Conservation (phyloP, 148 eudicot genomes). For the Cornus florida region DNA sequence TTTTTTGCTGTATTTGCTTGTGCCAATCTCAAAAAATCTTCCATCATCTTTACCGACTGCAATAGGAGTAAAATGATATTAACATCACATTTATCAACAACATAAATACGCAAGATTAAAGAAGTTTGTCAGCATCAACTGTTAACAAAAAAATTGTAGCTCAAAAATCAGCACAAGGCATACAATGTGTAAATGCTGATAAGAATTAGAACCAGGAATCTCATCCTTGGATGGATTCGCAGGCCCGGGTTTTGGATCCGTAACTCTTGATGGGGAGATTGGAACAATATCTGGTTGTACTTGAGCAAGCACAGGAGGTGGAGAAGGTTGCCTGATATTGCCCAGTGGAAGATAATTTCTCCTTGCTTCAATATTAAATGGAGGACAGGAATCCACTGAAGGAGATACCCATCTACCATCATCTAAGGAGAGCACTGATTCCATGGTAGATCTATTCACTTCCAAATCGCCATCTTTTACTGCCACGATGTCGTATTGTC, state of each 20-base stretch:
- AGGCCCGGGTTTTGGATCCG: conserved; percentile 97
- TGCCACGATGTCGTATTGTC: conserved; percentile 39
- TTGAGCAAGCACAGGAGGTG: conserved; percentile 96
- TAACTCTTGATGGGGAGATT: conserved; percentile 86
- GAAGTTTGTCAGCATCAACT: background rate
- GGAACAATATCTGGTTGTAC: conserved; percentile 58
- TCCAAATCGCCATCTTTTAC: conserved; percentile 40
- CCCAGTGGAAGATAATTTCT: conserved; percentile 33
- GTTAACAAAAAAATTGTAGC: background rate
- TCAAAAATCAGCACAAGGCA: conserved; percentile 19
- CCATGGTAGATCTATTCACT: conserved; percentile 43
- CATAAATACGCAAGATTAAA: background rate
- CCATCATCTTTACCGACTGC: conserved; percentile 97
- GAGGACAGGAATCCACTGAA: no score
- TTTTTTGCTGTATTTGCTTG: no score
- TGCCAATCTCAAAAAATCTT: no score
- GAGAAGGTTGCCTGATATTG: conserved; percentile 86
- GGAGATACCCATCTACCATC: no score
- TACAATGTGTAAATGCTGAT: conserved; percentile 94
- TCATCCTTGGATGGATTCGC: conserved; percentile 64
- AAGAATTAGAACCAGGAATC: conserved; percentile 31
- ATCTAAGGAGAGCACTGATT: no score
- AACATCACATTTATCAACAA: conserved; percentile 14
- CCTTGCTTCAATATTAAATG: no score
- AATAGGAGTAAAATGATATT: conserved; percentile 22